A percentile compares a stretch with the other conserved stretches of the same genome.
These are phyloP conservation scores for Annulohypoxylon stygium DNA, from an alignment of 495 filamentous ascomycete genomes.

Conservation along the genomic window DNA sequence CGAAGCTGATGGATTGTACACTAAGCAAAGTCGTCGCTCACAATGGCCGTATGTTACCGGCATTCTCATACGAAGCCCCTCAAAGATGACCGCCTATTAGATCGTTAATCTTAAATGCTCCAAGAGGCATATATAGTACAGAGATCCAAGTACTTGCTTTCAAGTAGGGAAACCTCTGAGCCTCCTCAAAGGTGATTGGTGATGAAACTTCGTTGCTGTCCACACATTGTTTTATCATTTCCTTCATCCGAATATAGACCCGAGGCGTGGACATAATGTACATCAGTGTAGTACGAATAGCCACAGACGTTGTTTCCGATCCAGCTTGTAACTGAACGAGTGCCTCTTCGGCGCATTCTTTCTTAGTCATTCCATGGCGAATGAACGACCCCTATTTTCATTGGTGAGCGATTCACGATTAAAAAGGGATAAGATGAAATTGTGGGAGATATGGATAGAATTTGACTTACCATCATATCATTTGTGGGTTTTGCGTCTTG, in stretches of 20 bases:
- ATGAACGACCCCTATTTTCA: constrained; percentile 55
- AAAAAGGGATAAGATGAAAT: neutral
- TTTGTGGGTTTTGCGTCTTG: constrained; percentile 16
- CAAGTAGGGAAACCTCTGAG: constrained; percentile 59
- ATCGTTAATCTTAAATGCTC: neutral
- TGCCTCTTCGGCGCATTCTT: constrained; percentile 57
- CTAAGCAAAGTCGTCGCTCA: constrained; percentile 1
- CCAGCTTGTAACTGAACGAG: constrained; percentile 68
- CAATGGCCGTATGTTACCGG: constrained; percentile 45
- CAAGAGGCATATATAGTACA: no score
- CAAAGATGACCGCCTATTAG: constrained; percentile 59
- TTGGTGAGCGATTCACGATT: neutral
- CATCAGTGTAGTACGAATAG: constrained; percentile 68
- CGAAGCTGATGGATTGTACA: neutral
- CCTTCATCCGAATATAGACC: constrained; percentile 66
- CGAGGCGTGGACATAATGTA: constrained; percentile 62
- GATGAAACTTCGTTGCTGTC: constrained; percentile 47
- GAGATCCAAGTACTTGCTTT: constrained; percentile 25
- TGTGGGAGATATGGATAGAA: neutral
- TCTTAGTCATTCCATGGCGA: constrained; percentile 53
- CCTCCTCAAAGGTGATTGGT: constrained; percentile 57
- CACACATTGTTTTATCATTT: constrained; percentile 62
- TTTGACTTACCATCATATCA: constrained; percentile 48
- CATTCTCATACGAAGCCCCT: constrained; percentile 60
- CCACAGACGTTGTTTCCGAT: constrained; percentile 72